Evolutionary conservation across 768 basidiomycete species (phyloP).

Genomic region (Leccinum subgranulosum): DNA sequence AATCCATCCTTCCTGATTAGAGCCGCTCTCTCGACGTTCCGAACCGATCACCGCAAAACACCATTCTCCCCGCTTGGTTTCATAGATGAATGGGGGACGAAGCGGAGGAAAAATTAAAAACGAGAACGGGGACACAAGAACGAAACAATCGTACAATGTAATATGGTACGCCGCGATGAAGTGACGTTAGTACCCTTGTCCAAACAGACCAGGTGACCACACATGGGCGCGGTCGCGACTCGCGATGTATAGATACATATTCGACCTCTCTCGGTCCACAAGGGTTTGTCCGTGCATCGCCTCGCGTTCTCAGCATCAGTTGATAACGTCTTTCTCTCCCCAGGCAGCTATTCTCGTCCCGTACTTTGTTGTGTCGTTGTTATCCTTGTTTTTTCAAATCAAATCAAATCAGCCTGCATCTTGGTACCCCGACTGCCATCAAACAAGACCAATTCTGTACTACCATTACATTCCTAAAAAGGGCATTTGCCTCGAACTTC

Average conservation of each 20-base stretch:
- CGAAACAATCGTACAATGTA: neutral
- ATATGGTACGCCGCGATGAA: neutral
- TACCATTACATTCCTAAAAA: neutral
- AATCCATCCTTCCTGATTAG: neutral
- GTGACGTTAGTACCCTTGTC: neutral
- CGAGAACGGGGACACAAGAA: neutral
- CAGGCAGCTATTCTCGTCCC: neutral
- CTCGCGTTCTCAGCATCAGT: neutral
- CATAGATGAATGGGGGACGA: neutral
- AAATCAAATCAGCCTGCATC: neutral
- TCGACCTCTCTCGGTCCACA: neutral
- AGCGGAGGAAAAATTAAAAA: neutral
- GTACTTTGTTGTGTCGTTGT: neutral
- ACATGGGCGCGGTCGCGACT: neutral
- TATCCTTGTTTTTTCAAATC: neutral
- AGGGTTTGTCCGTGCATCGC: neutral
- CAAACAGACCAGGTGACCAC: neutral
- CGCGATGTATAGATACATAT: neutral
- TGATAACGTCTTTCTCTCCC: neutral
- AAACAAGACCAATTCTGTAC: neutral
- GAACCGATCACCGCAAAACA: neutral
- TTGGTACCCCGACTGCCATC: neutral
- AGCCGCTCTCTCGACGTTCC: neutral
- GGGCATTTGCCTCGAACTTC: neutral
- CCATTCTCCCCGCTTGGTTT: neutral